phyloP scores from a whole-genome alignment of 768 basidiomycete species.

The Hypholoma sublateritium region DNA sequence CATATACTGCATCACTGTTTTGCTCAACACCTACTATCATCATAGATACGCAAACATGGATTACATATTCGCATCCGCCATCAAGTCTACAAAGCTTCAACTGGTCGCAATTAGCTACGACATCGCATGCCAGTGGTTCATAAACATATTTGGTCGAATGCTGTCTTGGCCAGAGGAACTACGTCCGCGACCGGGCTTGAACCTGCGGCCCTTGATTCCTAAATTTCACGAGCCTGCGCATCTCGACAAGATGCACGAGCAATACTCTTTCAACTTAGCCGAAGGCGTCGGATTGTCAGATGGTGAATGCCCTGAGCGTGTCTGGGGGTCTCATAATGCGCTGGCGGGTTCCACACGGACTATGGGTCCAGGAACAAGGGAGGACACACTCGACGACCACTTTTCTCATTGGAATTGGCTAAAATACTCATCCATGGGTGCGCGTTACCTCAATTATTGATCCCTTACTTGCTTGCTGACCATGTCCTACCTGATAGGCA shows the following conservation, averaged over 20 bases:
- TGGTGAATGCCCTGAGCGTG: slow-evolving; percentile 30
- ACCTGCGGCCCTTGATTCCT: slow-evolving; percentile 17
- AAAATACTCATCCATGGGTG: slow-evolving; percentile 15
- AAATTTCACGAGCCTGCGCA: slow-evolving; percentile 31
- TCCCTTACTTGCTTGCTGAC: not conserved
- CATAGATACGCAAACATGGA: slow-evolving; percentile 19
- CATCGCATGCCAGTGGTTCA: slow-evolving; percentile 29
- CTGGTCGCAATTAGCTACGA: slow-evolving; percentile 24
- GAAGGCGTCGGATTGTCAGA: slow-evolving; percentile 25
- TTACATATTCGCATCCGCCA: slow-evolving; percentile 7
- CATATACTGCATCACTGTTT: not conserved
- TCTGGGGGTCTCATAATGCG: slow-evolving; percentile 29
- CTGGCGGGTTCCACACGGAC: slow-evolving; percentile 28
- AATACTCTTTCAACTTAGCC: slow-evolving; percentile 26
- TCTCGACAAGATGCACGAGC: slow-evolving; percentile 15
- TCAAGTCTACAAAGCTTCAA: not conserved
- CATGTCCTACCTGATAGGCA: not conserved
- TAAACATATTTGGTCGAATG: slow-evolving; percentile 20
- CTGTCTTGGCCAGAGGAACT: not conserved
- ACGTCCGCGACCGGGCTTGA: not conserved
- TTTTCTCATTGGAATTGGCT: slow-evolving; percentile 24
- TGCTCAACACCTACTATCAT: too few relatives aligned
- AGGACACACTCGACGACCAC: slow-evolving; percentile 9
- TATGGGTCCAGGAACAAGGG: slow-evolving; percentile 26
- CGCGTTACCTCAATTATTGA: not conserved